A percentile compares a stretch with the other conserved stretches of the same genome.
phyloP scores from a whole-genome alignment of 805 yeast species.

The Wickerhamomyces tratensis region DNA sequence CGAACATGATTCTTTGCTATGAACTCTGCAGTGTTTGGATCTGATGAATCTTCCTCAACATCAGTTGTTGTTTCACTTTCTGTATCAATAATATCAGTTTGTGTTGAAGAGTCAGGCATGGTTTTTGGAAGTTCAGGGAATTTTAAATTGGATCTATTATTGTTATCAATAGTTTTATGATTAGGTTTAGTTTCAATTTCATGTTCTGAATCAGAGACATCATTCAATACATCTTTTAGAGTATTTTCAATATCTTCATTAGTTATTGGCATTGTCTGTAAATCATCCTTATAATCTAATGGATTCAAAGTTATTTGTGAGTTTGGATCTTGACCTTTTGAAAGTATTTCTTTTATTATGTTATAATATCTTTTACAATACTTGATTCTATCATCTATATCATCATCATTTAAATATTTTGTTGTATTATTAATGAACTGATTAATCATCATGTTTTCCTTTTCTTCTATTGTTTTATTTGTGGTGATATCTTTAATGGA shows the following conservation, averaged over 20 bases:
- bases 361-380: slow-evolving; percentile 2
- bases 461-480: background rate
- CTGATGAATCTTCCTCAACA: background rate
- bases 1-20: background rate
- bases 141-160: background rate
- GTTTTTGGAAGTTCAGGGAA: background rate
- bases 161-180: no score
- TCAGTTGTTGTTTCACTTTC: background rate
- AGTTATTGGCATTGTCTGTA: background rate
- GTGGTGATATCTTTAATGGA: no score
- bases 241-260: slow-evolving; percentile 5
- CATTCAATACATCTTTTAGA: slow-evolving; percentile 2
- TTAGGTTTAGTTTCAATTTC: background rate
- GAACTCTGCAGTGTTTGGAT: background rate
- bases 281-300: background rate
- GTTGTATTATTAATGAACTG: background rate
- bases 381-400: slow-evolving; percentile 2
- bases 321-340: slow-evolving; percentile 4
- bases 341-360: slow-evolving; percentile 1
- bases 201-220: background rate
- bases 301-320: no score
- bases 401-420: background rate
- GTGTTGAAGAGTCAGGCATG: background rate
- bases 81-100: no score
- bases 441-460: slow-evolving; percentile 6